Conservation (phyloP, 2,329 filamentous ascomycete species). For the Trichoderma hamatum region DNA sequence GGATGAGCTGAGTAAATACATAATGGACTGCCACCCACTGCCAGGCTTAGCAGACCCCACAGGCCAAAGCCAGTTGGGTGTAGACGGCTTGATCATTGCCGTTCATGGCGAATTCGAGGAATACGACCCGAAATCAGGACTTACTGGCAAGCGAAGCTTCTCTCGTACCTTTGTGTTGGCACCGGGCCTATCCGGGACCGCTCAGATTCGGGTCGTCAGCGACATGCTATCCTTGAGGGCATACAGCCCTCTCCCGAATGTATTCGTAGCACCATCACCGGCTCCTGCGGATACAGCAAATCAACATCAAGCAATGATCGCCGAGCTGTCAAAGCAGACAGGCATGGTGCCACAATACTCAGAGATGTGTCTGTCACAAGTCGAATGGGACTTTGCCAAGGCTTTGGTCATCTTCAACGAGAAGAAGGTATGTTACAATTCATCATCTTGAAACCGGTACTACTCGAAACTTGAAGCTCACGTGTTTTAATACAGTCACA, state of each 20-base stretch:
- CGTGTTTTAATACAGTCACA: slow-evolving; percentile 30
- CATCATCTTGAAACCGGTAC: neutral
- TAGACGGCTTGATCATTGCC: slow-evolving; percentile 76
- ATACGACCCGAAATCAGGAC: slow-evolving; percentile 57
- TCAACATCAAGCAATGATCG: slow-evolving; percentile 69
- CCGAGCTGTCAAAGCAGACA: slow-evolving; percentile 75
- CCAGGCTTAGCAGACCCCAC: slow-evolving; percentile 71
- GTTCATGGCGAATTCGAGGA: slow-evolving; percentile 88
- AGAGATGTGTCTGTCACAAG: slow-evolving; percentile 77
- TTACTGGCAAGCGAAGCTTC: slow-evolving; percentile 72
- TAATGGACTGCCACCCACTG: slow-evolving; percentile 79
- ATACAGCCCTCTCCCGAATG: slow-evolving; percentile 57
- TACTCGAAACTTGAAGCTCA: neutral
- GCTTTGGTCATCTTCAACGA: slow-evolving; percentile 76
- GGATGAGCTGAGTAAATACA: slow-evolving; percentile 70
- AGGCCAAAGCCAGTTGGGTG: slow-evolving; percentile 64
- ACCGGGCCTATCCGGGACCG: slow-evolving; percentile 66
- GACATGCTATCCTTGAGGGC: slow-evolving; percentile 77
- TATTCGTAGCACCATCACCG: slow-evolving; percentile 40
- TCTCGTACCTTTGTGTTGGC: slow-evolving; percentile 80
- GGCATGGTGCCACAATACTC: slow-evolving; percentile 80
- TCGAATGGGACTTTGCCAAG: slow-evolving; percentile 76
- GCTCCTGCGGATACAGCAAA: slow-evolving; percentile 34
- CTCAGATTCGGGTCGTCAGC: slow-evolving; percentile 73
- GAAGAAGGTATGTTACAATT: slow-evolving; percentile 62